Conservation (phyloP, 108 stramenopile genomes). For the Skeletonema tropicum region DNA sequence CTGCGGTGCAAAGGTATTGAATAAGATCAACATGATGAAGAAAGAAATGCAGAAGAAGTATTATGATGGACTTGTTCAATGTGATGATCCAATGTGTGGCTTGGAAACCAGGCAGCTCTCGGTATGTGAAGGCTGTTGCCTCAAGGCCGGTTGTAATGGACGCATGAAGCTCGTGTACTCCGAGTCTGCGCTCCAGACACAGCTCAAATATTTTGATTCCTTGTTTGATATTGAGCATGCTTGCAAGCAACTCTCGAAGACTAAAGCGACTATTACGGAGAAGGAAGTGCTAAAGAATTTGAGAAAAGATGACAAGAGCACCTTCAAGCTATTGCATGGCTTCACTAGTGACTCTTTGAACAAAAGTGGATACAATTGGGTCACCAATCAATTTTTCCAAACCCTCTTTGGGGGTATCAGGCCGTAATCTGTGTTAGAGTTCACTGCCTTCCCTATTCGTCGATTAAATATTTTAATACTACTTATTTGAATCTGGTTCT, state of each 20-base stretch:
- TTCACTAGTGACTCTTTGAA: conserved; percentile 35
- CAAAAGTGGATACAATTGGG: conserved; percentile 76
- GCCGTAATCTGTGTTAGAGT: neutral
- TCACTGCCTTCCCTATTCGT: neutral
- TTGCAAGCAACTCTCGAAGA: conserved; percentile 54
- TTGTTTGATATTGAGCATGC: conserved; percentile 79
- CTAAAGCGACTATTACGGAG: conserved; percentile 14
- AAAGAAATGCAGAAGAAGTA: conserved; percentile 56
- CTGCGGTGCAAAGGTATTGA: conserved; percentile 64
- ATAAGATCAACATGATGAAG: conserved; percentile 54
- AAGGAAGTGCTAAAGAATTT: conserved; percentile 61
- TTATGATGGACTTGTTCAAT: conserved; percentile 69
- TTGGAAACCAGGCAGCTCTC: conserved; percentile 82
- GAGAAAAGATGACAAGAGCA: conserved; percentile 54
- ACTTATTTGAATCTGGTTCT: too few relatives aligned
- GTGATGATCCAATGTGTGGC: conserved; percentile 84
- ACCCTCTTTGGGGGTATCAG: conserved; percentile 46
- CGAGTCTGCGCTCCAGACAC: conserved; percentile 68
- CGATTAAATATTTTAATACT: neutral
- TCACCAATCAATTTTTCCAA: conserved; percentile 68
- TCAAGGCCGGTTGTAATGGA: conserved; percentile 77
- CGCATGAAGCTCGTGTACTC: conserved; percentile 55
- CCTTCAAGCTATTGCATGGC: conserved; percentile 38
- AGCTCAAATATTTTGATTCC: conserved; percentile 85
- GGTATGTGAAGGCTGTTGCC: conserved; percentile 73